phyloP scores from a whole-genome alignment of 352 stramenopile species.

The Pythium periplocum region DNA sequence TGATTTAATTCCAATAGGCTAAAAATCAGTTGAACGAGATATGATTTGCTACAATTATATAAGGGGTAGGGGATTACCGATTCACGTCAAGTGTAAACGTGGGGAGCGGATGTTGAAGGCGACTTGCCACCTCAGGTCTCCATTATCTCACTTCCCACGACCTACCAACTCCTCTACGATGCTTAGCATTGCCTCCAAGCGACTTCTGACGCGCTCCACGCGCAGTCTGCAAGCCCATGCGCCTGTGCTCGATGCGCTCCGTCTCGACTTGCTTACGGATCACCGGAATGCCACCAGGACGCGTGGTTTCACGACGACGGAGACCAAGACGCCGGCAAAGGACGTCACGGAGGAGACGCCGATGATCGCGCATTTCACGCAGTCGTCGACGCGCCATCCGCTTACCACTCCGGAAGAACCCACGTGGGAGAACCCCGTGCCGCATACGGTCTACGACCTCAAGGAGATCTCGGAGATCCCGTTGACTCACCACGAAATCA shows the following conservation, averaged over 20 bases:
- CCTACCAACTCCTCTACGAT: neutral
- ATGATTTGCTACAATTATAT: too few relatives aligned
- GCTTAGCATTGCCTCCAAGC: neutral
- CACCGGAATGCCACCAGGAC: neutral
- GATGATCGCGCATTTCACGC: slow-evolving; percentile 25
- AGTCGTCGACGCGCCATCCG: slow-evolving; percentile 19
- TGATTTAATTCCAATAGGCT: too few relatives aligned
- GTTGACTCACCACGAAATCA: slow-evolving; percentile 30
- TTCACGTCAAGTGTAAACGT: too few relatives aligned
- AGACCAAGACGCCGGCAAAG: neutral
- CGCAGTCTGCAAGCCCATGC: neutral
- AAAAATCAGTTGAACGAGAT: too few relatives aligned
- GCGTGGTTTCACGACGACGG: neutral
- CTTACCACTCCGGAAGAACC: slow-evolving; percentile 3
- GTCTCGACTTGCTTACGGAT: neutral
- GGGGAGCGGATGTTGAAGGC: too few relatives aligned
- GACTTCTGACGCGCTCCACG: neutral
- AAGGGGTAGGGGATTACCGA: too few relatives aligned
- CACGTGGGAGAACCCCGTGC: slow-evolving; percentile 32
- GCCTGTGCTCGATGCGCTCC: too few relatives aligned
- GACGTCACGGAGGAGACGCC: slow-evolving; percentile 18
- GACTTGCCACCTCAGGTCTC: too few relatives aligned
- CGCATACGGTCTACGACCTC: slow-evolving; percentile 38
- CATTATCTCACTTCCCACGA: too few relatives aligned
- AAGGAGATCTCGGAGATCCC: slow-evolving; percentile 23